Evolutionary conservation across 2,329 filamentous ascomycete genomes (phyloP).

Genomic region (Ceratocystis cubensis): DNA sequence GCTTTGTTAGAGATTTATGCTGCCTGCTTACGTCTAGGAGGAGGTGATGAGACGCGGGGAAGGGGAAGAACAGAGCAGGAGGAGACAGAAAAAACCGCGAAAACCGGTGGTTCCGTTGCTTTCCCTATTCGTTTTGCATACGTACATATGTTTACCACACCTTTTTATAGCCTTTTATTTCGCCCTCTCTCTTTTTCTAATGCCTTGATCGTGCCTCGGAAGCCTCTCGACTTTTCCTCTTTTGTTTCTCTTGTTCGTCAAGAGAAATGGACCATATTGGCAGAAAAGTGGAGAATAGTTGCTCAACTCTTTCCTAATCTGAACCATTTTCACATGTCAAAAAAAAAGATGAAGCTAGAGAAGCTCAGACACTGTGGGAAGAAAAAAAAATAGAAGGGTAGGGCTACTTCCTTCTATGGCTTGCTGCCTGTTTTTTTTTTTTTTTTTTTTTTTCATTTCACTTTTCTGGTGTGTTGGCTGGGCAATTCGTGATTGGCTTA

Average conservation of each 20-base stretch:
- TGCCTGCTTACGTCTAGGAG: neutral
- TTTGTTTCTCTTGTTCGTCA: neutral
- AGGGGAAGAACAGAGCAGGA: neutral
- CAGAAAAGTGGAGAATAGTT: neutral
- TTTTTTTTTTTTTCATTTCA: neutral
- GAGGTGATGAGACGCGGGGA: neutral
- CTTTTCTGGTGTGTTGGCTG: neutral
- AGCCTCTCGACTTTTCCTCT: neutral
- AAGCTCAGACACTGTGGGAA: neutral
- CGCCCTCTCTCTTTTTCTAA: neutral
- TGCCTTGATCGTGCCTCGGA: neutral
- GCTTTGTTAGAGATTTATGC: neutral
- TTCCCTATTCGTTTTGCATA: no score
- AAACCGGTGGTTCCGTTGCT: neutral
- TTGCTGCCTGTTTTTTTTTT: neutral
- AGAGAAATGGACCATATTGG: neutral
- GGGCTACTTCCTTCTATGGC: neutral
- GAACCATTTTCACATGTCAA: conserved; percentile 22
- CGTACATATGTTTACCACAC: no score
- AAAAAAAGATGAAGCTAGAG: conserved; percentile 6
- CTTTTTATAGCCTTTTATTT: neutral
- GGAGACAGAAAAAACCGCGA: neutral
- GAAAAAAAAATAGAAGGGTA: neutral
- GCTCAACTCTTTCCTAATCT: conserved; percentile 7
- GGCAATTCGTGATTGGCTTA: neutral